A percentile compares a stretch with the other conserved stretches of the same genome.
phyloP scores from a whole-genome alignment of 371 early-diverging fungal genomes.

The Lichtheimia ramosa region DNA sequence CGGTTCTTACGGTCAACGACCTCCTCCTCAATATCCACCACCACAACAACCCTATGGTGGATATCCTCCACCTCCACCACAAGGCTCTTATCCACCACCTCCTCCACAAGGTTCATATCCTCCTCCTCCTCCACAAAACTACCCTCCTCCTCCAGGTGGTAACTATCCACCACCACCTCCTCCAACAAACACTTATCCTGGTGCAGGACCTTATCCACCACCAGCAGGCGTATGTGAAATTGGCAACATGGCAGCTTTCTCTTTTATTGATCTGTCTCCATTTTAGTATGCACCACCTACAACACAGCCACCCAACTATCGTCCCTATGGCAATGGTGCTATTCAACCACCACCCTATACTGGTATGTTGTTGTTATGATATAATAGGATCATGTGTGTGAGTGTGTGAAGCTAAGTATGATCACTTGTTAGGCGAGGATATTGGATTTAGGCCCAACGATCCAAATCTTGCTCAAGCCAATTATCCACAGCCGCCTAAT shows the following conservation, averaged over 20 bases:
- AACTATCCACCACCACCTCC: constrained; percentile 18
- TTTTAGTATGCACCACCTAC: constrained; percentile 20
- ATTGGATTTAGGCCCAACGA: constrained; percentile 23
- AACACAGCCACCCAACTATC: constrained; percentile 9
- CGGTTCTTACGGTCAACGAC: constrained; percentile 9
- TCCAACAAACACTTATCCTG: constrained; percentile 6
- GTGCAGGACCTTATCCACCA: constrained; percentile 9
- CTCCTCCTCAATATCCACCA: constrained; percentile 12
- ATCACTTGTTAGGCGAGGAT: constrained; percentile 16
- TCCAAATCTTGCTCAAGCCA: constrained; percentile 15
- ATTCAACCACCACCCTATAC: constrained; percentile 17
- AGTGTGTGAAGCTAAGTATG: too few species aligned
- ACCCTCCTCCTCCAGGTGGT: constrained; percentile 13
- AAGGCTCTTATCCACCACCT: constrained; percentile 6
- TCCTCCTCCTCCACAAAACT: constrained; percentile 13
- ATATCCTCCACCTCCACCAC: constrained; percentile 12
- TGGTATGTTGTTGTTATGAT: constrained; percentile 7
- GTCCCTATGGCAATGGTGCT: constrained; percentile 9
- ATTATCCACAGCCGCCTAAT: constrained; percentile 26
- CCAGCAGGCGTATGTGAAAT: constrained; percentile 7
- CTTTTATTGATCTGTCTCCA: not conserved
- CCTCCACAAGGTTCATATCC: constrained; percentile 8
- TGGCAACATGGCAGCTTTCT: not conserved
- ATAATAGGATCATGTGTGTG: not conserved
- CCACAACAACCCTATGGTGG: not conserved